phyloP scores from a whole-genome alignment of 768 basidiomycete genomes.

The Rhodotorula sphaerocarpa region DNA sequence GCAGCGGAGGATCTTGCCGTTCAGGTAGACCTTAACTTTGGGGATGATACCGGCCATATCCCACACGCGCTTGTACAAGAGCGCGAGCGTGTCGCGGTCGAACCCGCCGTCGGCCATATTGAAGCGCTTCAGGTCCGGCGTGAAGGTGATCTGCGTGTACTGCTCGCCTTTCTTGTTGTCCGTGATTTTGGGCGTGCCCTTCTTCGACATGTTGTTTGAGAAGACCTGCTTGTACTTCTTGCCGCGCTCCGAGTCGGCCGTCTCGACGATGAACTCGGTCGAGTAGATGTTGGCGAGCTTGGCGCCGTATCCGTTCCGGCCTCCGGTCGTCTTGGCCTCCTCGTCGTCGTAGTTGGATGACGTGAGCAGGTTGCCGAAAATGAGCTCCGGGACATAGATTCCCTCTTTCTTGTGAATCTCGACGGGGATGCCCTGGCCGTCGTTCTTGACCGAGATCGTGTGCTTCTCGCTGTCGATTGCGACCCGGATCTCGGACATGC shows the following conservation, averaged over 20 bases:
- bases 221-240: conserved; percentile 95
- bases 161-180: conserved; percentile 65
- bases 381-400: conserved; percentile 91
- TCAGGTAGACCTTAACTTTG: conserved; percentile 85
- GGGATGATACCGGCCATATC: conserved; percentile 92
- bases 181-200: conserved; percentile 83
- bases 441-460: conserved; percentile 88
- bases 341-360: conserved; percentile 97
- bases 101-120: conserved; percentile 60
- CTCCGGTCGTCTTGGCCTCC: conserved; percentile 96
- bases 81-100: conserved; percentile 79
- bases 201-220: conserved; percentile 83
- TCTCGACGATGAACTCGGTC: conserved; percentile 88
- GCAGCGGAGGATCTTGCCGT: conserved; percentile 76
- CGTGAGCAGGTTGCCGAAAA: conserved; percentile 89
- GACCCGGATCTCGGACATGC: conserved; percentile 86
- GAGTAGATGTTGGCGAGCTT: conserved; percentile 99
- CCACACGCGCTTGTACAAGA: conserved; percentile 87
- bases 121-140: conserved; percentile 82
- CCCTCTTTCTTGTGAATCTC: conserved; percentile 89
- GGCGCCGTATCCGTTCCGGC: conserved; percentile 96
- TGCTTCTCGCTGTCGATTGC: conserved; percentile 73
- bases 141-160: conserved; percentile 76
- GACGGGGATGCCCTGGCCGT: conserved; percentile 90
- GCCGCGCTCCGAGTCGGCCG: conserved; percentile 64